These are phyloP conservation scores for Pyrenochaeta sp. DNA, from an alignment of 2,329 filamentous ascomycete genomes.

Conservation along the genomic window DNA sequence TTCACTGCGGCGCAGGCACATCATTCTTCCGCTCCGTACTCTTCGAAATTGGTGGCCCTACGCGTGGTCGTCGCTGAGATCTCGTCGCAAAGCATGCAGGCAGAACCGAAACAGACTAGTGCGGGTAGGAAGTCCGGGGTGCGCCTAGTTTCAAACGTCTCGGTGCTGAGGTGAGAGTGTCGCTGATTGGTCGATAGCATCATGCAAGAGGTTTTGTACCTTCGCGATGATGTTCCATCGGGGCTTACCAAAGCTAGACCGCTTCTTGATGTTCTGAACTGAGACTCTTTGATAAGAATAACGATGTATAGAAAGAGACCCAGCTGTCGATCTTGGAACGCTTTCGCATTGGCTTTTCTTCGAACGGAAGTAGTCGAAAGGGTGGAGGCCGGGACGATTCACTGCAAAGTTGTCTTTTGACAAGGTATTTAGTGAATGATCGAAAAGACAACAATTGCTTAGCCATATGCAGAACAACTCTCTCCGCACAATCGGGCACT, in stretches of 20 bases:
- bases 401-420: no score
- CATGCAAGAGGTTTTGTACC: background rate
- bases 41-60: no score
- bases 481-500: no score
- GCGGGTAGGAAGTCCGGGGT: background rate
- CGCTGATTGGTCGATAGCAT: background rate
- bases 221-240: background rate
- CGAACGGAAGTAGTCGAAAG: no score
- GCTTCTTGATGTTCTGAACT: background rate
- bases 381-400: no score
- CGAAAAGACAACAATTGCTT: background rate
- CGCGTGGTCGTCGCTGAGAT: background rate
- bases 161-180: background rate
- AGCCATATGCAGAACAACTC: background rate
- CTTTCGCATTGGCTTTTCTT: no score
- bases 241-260: background rate
- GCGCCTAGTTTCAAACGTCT: no score
- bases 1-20: no score
- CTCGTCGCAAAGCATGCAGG: background rate
- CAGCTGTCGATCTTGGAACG: no score
- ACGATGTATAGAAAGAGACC: constrained; percentile 1
- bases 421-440: no score
- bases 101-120: background rate
- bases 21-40: no score
- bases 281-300: background rate